Conservation (phyloP, 306 rosid species). For the Gastrolobium villosum region DNA sequence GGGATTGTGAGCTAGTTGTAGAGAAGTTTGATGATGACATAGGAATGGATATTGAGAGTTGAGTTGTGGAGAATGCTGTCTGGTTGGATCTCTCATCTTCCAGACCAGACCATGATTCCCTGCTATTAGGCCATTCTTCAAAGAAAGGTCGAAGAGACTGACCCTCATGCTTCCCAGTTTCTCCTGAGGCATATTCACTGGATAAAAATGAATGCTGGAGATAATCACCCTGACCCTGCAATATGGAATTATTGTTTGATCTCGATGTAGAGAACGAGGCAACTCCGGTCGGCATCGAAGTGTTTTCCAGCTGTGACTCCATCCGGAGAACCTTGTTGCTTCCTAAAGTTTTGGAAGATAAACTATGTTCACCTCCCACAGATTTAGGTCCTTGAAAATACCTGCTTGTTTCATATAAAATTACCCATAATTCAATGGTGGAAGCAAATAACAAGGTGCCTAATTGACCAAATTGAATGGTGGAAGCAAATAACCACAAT, state of each 20-base stretch:
- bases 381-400: slow-evolving; percentile 54
- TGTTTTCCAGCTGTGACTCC: slow-evolving; percentile 52
- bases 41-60: slow-evolving; percentile 57
- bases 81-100: slow-evolving; percentile 54
- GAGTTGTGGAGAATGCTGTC: slow-evolving; percentile 54
- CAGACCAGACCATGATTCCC: slow-evolving; percentile 52
- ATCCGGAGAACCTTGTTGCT: slow-evolving; percentile 49
- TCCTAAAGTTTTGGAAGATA: slow-evolving; percentile 50
- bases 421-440: slow-evolving; percentile 24
- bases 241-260: slow-evolving; percentile 46
- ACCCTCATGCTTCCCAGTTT: slow-evolving; percentile 48
- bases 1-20: slow-evolving; percentile 51
- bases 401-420: slow-evolving; percentile 46
- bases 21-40: slow-evolving; percentile 58
- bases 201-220: slow-evolving; percentile 53
- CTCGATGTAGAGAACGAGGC: slow-evolving; percentile 50
- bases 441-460: not conserved
- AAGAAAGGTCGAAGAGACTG: slow-evolving; percentile 53
- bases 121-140: slow-evolving; percentile 56
- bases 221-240: slow-evolving; percentile 45
- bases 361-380: slow-evolving; percentile 49
- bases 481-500: slow-evolving; percentile 10
- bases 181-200: slow-evolving; percentile 48
- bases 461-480: not conserved
- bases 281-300: slow-evolving; percentile 51